Evolutionary conservation across 495 filamentous ascomycete genomes (phyloP).

Genomic region (Aspergillus campestris): DNA sequence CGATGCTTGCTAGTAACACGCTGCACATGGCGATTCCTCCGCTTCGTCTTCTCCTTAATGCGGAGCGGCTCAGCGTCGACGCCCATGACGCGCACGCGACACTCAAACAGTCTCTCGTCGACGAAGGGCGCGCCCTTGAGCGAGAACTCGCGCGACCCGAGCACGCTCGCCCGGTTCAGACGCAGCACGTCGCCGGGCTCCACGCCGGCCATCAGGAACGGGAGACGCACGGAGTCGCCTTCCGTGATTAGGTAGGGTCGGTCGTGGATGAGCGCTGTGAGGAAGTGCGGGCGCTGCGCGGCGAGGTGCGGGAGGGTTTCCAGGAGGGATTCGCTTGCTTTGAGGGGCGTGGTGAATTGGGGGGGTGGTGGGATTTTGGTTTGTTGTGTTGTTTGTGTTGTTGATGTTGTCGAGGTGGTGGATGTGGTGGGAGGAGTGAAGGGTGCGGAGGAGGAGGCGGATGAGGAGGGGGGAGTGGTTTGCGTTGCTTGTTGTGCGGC

Average conservation of each 20-base stretch:
- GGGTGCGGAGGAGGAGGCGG: too few relatives aligned
- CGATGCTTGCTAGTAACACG: slow-evolving; percentile 74
- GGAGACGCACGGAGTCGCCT: slow-evolving; percentile 82
- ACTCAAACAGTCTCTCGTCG: slow-evolving; percentile 75
- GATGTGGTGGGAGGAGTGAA: slow-evolving; percentile 3
- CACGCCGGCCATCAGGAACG: slow-evolving; percentile 86
- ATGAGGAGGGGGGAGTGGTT: too few relatives aligned
- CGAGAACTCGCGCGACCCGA: slow-evolving; percentile 88
- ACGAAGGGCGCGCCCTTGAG: slow-evolving; percentile 69
- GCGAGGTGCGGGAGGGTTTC: slow-evolving; percentile 67
- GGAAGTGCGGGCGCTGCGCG: slow-evolving; percentile 75
- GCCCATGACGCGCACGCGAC: slow-evolving; percentile 76
- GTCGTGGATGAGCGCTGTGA: slow-evolving; percentile 78
- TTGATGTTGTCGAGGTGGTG: slow-evolving; percentile 16
- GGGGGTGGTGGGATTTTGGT: too few relatives aligned
- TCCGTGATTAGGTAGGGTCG: slow-evolving; percentile 81
- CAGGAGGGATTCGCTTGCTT: slow-evolving; percentile 49
- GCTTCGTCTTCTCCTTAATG: slow-evolving; percentile 87
- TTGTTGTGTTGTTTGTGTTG: slow-evolving; percentile 21
- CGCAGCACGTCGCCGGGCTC: slow-evolving; percentile 75
- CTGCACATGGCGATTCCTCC: slow-evolving; percentile 67
- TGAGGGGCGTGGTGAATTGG: slow-evolving; percentile 25
- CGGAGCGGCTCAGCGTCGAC: slow-evolving; percentile 83
- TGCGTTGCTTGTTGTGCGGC: too few relatives aligned
- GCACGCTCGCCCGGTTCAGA: slow-evolving; percentile 66